Evolutionary conservation across 257 asterid species (phyloP).

Genomic region (Solanum stenotomum): DNA sequence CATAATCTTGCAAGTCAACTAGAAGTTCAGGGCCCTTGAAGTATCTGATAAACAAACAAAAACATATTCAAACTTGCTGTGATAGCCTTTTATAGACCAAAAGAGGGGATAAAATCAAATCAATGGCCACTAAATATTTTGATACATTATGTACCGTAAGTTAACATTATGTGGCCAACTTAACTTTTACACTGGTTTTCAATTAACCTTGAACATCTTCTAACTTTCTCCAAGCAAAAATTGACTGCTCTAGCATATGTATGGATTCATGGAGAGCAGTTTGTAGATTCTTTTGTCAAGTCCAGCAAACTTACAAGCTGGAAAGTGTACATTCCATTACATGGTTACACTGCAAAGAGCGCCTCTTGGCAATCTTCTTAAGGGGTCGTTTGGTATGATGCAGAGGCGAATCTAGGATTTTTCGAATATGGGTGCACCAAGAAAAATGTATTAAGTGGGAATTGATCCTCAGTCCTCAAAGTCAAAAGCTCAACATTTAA

Average conservation of each 20-base stretch:
- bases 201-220: not conserved
- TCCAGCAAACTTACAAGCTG: not conserved
- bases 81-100: not conserved
- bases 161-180: not conserved
- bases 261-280: not conserved
- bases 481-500: too few relatives aligned
- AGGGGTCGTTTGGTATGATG: not conserved
- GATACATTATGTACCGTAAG: not conserved
- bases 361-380: not conserved
- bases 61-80: not conserved
- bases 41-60: constrained; percentile 9
- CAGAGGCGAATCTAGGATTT: too few relatives aligned
- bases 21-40: constrained; percentile 26
- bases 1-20: constrained; percentile 22
- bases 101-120: not conserved
- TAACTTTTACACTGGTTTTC: not conserved
- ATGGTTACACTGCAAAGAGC: not conserved
- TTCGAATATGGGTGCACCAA: too few relatives aligned
- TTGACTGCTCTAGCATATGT: not conserved
- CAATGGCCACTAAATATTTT: not conserved
- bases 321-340: not conserved
- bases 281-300: not conserved
- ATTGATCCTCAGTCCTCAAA: too few relatives aligned
- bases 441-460: too few relatives aligned
- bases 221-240: not conserved